Percentiles rank a stretch among this genome's conserved stretches.
phyloP scores from a whole-genome alignment of 257 asterid species.

The Nicotiana paniculata region DNA sequence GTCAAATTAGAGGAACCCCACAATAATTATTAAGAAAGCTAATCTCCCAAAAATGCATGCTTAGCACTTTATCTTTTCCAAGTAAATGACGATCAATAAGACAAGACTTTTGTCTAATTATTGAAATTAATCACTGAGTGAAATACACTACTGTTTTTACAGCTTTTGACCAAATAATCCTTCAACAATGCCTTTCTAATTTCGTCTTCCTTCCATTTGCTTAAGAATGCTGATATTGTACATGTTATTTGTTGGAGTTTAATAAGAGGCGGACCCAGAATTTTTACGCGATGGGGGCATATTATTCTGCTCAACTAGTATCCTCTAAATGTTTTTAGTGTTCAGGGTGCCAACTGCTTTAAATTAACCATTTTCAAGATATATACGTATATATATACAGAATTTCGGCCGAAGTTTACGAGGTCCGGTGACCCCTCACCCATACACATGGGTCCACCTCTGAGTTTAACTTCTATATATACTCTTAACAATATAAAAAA shows the following conservation, averaged over 20 bases:
- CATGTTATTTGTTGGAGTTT: not conserved
- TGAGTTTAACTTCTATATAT: not conserved
- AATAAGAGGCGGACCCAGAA: no score
- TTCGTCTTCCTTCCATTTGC: not conserved
- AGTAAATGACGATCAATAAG: not conserved
- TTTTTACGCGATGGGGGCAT: no score
- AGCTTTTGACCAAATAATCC: not conserved
- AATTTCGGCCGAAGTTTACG: no score
- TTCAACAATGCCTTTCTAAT: not conserved
- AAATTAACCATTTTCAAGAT: no score
- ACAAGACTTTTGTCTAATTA: not conserved
- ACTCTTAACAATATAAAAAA: not conserved
- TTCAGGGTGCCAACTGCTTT: no score
- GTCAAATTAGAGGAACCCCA: not conserved
- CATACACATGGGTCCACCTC: no score
- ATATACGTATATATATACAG: no score
- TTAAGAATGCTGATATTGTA: not conserved
- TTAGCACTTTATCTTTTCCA: not conserved
- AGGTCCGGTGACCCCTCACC: no score
- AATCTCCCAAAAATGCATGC: constrained; percentile 7
- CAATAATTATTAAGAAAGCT: constrained; percentile 2
- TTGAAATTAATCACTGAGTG: not conserved
- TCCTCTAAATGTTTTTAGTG: no score
- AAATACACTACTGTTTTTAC: not conserved
- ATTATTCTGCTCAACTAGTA: no score